Percentiles rank a stretch among this genome's conserved stretches.
Conservation (phyloP, 768 basidiomycete genomes). For the Lactarius deliciosus region DNA sequence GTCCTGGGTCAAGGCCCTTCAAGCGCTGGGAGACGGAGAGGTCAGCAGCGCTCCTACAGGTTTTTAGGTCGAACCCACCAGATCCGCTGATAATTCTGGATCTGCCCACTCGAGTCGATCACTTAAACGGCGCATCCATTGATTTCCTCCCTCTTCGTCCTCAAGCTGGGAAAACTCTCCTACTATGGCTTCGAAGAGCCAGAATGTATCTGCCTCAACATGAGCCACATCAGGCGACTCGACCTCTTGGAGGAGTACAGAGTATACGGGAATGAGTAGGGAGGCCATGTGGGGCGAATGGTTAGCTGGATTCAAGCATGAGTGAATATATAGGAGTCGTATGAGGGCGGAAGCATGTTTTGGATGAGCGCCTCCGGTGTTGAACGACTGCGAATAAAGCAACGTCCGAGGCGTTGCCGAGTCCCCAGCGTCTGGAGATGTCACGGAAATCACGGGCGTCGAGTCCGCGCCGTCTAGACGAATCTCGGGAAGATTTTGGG, state of each 20-base stretch:
- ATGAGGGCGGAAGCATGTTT: slow-evolving; percentile 63
- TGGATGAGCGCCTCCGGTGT: slow-evolving; percentile 50
- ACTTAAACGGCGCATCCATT: slow-evolving; percentile 65
- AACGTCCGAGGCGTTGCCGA: slow-evolving; percentile 43
- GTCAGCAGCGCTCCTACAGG: neutral
- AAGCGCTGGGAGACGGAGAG: slow-evolving; percentile 43
- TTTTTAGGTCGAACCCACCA: slow-evolving; percentile 47
- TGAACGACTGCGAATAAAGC: slow-evolving; percentile 47
- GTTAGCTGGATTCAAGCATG: slow-evolving; percentile 67
- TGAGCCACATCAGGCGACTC: slow-evolving; percentile 61
- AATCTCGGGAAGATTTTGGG: slow-evolving; percentile 42
- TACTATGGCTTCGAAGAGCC: slow-evolving; percentile 74
- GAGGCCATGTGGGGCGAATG: slow-evolving; percentile 68
- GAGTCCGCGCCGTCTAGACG: slow-evolving; percentile 33
- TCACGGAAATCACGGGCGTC: slow-evolving; percentile 39
- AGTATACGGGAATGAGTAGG: slow-evolving; percentile 67
- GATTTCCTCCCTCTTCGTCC: slow-evolving; percentile 58
- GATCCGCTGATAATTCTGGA: slow-evolving; percentile 52
- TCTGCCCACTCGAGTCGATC: slow-evolving; percentile 64
- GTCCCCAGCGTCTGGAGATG: slow-evolving; percentile 37
- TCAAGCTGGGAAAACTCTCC: slow-evolving; percentile 75
- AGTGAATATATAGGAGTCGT: slow-evolving; percentile 71
- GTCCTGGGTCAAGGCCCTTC: slow-evolving; percentile 65
- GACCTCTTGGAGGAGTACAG: slow-evolving; percentile 58
- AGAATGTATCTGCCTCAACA: slow-evolving; percentile 79